phyloP scores from a whole-genome alignment of 1,284 basidiomycete genomes.

The Trichosporon sp. region DNA sequence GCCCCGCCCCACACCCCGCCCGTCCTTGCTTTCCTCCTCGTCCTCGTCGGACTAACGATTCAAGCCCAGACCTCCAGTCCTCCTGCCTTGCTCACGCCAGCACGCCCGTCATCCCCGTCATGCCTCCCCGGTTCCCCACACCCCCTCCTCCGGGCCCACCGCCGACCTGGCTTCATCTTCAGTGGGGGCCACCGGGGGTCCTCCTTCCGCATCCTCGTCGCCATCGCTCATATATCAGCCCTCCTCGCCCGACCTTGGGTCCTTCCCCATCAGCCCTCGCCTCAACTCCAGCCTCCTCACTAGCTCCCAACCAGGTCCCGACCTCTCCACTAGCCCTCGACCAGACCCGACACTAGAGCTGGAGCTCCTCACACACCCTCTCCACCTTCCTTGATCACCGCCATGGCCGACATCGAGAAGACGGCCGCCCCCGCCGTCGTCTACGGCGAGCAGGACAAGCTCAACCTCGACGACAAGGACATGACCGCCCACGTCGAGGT shows the following conservation, averaged over 20 bases:
- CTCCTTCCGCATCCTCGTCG: not conserved
- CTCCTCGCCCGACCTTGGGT: not conserved
- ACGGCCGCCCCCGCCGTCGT: not conserved
- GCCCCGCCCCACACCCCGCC: not conserved
- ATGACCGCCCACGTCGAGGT: not conserved
- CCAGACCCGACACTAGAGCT: not conserved
- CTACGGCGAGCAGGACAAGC: not conserved
- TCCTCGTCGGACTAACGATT: not conserved
- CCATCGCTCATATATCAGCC: not conserved
- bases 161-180: not conserved
- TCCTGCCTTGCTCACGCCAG: too few species aligned
- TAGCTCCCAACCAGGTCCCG: not conserved
- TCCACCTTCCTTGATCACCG: not conserved
- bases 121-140: not conserved
- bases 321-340: not conserved
- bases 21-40: not conserved
- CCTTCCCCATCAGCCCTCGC: not conserved
- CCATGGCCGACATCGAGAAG: conserved; percentile 2
- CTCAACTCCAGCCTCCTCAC: not conserved
- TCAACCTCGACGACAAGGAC: not conserved
- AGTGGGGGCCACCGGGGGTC: conserved; percentile 1
- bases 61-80: not conserved
- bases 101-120: too few species aligned
- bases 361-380: not conserved
- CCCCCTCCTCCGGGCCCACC: not conserved